phyloP scores from a whole-genome alignment of 2,329 filamentous ascomycete genomes.

The Ploettnerulaceae sp. region DNA sequence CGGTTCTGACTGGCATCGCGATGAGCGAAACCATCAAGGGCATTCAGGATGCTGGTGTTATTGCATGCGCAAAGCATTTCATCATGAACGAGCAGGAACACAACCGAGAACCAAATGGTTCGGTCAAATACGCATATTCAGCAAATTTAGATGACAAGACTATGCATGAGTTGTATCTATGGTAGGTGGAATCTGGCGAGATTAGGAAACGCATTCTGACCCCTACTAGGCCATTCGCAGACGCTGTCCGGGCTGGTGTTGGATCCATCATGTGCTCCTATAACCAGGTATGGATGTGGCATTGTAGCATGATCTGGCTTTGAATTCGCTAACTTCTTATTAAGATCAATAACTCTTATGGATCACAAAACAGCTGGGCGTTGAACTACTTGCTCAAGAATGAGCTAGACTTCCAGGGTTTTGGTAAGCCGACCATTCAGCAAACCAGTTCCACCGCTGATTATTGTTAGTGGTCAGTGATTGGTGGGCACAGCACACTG shows the following conservation, averaged over 20 bases:
- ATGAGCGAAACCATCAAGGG: constrained; percentile 70
- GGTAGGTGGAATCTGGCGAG: constrained; percentile 35
- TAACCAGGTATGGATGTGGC: constrained; percentile 16
- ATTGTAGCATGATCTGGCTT: background rate
- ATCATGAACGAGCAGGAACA: constrained; percentile 65
- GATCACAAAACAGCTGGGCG: constrained; percentile 71
- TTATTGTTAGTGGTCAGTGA: constrained; percentile 71
- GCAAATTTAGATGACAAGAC: constrained; percentile 57
- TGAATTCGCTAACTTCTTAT: background rate
- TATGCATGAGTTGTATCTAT: constrained; percentile 56
- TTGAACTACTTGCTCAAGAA: constrained; percentile 74
- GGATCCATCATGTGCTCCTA: constrained; percentile 73
- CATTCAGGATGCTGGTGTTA: constrained; percentile 75
- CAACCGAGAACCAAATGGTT: constrained; percentile 23
- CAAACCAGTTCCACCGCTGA: too few species aligned
- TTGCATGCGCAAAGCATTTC: constrained; percentile 77
- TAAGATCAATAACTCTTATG: constrained; percentile 72
- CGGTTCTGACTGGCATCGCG: constrained; percentile 67
- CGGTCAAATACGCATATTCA: constrained; percentile 61
- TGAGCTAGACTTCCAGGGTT: constrained; percentile 77
- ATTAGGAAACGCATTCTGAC: constrained; percentile 14
- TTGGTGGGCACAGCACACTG: constrained; percentile 71
- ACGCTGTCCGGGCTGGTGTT: constrained; percentile 64
- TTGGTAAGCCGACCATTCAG: too few species aligned
- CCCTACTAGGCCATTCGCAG: constrained; percentile 43